A percentile compares a stretch with the other conserved stretches of the same genome.
Evolutionary conservation across 1,284 basidiomycete genomes (phyloP).

Genomic region (Spongispora temasekensis): DNA sequence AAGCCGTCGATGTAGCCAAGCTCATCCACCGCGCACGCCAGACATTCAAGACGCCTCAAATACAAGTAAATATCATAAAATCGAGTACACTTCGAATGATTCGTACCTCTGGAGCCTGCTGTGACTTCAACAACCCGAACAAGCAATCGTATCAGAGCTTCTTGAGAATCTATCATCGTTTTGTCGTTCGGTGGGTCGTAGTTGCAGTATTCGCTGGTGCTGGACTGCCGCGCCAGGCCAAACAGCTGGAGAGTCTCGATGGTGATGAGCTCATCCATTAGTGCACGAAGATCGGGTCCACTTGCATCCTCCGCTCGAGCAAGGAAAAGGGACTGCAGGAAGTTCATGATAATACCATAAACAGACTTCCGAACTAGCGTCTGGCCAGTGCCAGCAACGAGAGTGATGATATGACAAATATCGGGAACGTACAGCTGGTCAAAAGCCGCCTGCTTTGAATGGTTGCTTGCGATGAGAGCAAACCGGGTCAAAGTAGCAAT

Average conservation of each 20-base stretch:
- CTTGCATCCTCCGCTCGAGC: slow-evolving; percentile 58
- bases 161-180: slow-evolving; percentile 63
- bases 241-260: slow-evolving; percentile 69
- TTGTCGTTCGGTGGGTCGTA: slow-evolving; percentile 62
- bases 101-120: slow-evolving; percentile 68
- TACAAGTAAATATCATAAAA: slow-evolving; percentile 7
- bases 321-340: slow-evolving; percentile 73
- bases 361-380: slow-evolving; percentile 75
- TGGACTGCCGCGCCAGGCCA: slow-evolving; percentile 62
- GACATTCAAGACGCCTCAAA: slow-evolving; percentile 79
- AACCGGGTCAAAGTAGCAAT: slow-evolving; percentile 80
- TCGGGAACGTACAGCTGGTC: slow-evolving; percentile 84
- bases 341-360: slow-evolving; percentile 79
- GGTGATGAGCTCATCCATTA: slow-evolving; percentile 63
- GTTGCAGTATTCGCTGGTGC: slow-evolving; percentile 63
- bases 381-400: slow-evolving; percentile 75
- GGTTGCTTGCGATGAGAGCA: slow-evolving; percentile 69
- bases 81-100: not conserved
- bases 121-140: slow-evolving; percentile 65
- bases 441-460: slow-evolving; percentile 60
- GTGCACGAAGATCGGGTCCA: slow-evolving; percentile 55
- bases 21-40: slow-evolving; percentile 96
- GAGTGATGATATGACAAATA: slow-evolving; percentile 73
- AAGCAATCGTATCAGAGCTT: slow-evolving; percentile 67
- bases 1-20: slow-evolving; percentile 87